Base-by-base conservation (phyloP, 78 protist genomes). In the Protostelium mycophagum region DNA sequence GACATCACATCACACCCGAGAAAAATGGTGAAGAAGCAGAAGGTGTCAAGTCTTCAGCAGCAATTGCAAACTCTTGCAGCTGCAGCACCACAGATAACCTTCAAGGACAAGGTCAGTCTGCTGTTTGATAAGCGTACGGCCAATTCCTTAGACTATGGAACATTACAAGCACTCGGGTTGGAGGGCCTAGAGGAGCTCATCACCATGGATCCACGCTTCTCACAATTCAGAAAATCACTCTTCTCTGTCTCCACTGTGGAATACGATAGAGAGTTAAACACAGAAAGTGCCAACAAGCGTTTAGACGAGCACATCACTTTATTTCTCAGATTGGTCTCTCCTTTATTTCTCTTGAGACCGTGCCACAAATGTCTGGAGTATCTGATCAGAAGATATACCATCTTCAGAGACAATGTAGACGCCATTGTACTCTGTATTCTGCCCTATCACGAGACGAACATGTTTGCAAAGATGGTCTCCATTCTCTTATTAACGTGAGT, bases 261-360 rank as follows among this genome's bases (percentile, higher is more conserved):
- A 51, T 51, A 51, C 73, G 73, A 51, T 51, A 51, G 73, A 51
- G 5, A 25, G 16, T 16, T 51, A 5, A 5, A 51, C 73, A 51
- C 73, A 5, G 16, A 51, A 5, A 16, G 31, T 25, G 73, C 5
- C 31, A 51, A 51, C 16, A 16, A 5, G 16, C 31, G 31, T 25
- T 51, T 51, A 16, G 16, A 51, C 73, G 73, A 16, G 31, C 31
- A 25, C 31, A 51, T 51, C 73, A 51, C 31, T 25, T 51, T 16
- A 51, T 51, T 51, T 51, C 16, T 51, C 31, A 51, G 16, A 51
- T 51, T 16, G 5, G 73, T 16, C 5, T 51, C 91, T 73, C 87
- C 91, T 34, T 86, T 38, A 36, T 92, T 91, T 84, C 87, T 92
- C 36, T 83, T 38, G 25, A 87, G 35, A 84, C 87, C 89, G 28